A percentile compares a stretch with the other conserved stretches of the same genome.
Evolutionary conservation across 1,284 basidiomycete genomes (phyloP).

Genomic region (Naganishia liquefaciens): DNA sequence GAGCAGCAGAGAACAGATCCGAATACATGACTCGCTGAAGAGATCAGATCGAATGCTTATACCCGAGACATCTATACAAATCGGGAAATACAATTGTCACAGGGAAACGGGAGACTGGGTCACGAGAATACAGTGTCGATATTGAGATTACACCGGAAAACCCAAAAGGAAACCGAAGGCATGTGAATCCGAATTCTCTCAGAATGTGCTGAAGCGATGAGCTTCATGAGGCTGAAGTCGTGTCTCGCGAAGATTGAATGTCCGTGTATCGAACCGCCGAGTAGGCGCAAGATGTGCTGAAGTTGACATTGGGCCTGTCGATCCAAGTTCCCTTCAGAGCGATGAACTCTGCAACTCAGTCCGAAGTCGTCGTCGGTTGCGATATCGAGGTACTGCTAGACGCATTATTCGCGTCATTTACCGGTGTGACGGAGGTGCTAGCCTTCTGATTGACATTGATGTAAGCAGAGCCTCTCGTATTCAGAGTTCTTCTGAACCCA

Average conservation of each 20-base stretch:
- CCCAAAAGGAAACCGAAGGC: conserved; percentile 2
- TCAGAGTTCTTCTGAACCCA: not conserved
- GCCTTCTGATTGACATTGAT: not conserved
- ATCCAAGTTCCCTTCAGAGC: too few species aligned
- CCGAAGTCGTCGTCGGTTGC: not conserved
- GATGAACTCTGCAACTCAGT: not conserved
- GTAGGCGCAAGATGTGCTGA: too few species aligned
- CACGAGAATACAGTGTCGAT: not conserved
- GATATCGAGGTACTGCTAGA: not conserved
- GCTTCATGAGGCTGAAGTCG: not conserved
- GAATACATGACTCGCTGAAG: too few species aligned
- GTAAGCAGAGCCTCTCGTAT: not conserved
- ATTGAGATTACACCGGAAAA: not conserved
- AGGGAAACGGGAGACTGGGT: not conserved
- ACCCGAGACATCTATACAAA: conserved; percentile 9
- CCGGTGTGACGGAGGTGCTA: conserved; percentile 5
- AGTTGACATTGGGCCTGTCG: too few species aligned
- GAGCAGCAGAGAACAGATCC: too few species aligned
- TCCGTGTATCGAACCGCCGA: not conserved
- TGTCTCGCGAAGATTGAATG: not conserved
- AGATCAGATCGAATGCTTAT: not conserved
- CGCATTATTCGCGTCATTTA: not conserved
- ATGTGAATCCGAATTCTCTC: not conserved
- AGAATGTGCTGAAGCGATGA: not conserved
- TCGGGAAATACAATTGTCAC: not conserved